These are phyloP conservation scores for Amyloporia xantha DNA, from an alignment of 768 basidiomycete genomes.

Conservation along the genomic window DNA sequence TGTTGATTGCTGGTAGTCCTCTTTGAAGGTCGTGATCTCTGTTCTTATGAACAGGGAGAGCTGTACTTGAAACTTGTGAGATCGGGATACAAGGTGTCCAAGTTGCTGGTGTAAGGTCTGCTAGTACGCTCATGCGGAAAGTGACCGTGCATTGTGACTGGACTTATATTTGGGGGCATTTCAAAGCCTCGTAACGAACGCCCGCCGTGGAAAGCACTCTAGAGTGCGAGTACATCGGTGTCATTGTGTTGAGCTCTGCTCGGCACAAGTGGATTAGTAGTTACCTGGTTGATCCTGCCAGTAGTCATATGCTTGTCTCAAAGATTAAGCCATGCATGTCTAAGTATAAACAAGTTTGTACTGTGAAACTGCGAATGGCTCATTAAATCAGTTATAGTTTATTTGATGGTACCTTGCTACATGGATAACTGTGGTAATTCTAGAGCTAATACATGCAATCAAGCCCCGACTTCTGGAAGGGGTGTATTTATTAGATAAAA, in stretches of 20 bases:
- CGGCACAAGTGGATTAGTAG: conserved; percentile 43
- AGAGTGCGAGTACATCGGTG: conserved; percentile 11
- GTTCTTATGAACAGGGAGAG: conserved; percentile 26
- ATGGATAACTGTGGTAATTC: conserved; percentile 78
- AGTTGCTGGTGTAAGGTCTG: conserved; percentile 15
- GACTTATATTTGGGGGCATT: conserved; percentile 13
- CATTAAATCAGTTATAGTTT: conserved; percentile 82
- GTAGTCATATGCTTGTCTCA: conserved; percentile 82
- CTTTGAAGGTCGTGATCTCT: conserved; percentile 26
- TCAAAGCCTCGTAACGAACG: conserved; percentile 16
- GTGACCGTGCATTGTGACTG: conserved; percentile 12
- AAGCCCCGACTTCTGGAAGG: conserved; percentile 65
- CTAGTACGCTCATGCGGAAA: conserved; percentile 13
- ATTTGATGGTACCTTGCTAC: conserved; percentile 72
- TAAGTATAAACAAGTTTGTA: conserved; percentile 69
- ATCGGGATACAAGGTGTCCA: conserved; percentile 39
- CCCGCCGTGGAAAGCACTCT: conserved; percentile 12
- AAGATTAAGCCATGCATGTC: conserved; percentile 82
- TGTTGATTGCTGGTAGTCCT: conserved; percentile 26
- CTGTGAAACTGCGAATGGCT: conserved; percentile 78
- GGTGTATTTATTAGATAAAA: conserved; percentile 73
- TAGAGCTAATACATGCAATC: conserved; percentile 71
- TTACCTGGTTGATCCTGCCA: conserved; percentile 84
- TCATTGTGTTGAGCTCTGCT: conserved; percentile 7
- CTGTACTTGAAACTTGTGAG: conserved; percentile 37